These are phyloP conservation scores for Decorospora gaudefroyi DNA, from an alignment of 2,329 filamentous ascomycete genomes.

Conservation along the genomic window DNA sequence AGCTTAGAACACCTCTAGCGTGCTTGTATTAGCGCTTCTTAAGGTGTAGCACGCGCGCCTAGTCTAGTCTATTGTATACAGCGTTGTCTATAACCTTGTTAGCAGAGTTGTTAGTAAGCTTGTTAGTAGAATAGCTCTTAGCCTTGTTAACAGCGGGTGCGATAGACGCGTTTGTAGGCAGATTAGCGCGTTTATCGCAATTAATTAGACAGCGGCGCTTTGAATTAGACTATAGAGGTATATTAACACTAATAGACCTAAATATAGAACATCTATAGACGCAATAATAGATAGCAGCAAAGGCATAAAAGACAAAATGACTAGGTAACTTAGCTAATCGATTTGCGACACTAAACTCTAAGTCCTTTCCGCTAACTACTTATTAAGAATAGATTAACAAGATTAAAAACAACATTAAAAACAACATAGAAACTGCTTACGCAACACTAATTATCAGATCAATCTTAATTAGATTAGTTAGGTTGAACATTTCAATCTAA, in stretches of 20 bases:
- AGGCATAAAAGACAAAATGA: background rate
- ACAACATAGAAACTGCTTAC: no score
- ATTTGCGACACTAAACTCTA: background rate
- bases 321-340: background rate
- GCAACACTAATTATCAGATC: background rate
- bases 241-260: background rate
- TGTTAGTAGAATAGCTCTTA: background rate
- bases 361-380: background rate
- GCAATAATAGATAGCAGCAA: background rate
- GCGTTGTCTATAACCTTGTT: background rate
- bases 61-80: background rate
- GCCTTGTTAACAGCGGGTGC: background rate
- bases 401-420: background rate
- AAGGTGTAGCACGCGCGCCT: background rate
- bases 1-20: background rate
- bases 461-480: background rate
- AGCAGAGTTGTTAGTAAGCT: background rate
- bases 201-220: background rate
- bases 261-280: background rate
- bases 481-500: background rate
- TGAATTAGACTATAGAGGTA: background rate
- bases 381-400: background rate
- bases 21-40: background rate
- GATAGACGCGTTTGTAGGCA: background rate
- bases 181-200: background rate